phyloP scores from a whole-genome alignment of 1,284 basidiomycete species.

The Sporisorium exsertum region DNA sequence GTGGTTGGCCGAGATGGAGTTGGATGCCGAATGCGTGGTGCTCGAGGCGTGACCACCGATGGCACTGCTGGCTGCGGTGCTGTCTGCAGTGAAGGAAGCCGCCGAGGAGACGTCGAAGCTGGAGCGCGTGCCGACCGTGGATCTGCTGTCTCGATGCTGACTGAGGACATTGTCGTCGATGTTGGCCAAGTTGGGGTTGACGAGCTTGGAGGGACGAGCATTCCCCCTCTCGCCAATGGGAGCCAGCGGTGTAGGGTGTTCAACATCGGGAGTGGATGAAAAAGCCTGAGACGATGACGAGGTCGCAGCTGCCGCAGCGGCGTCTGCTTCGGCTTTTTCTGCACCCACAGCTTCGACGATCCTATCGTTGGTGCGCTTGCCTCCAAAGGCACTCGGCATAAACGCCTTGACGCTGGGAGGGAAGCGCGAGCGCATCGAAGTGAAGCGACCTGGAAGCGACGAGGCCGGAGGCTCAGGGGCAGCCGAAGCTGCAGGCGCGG shows the following conservation, averaged over 20 bases:
- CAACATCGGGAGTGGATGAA: slow-evolving; percentile 13
- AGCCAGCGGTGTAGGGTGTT: slow-evolving; percentile 25
- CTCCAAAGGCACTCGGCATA: slow-evolving; percentile 64
- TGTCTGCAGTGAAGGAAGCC: slow-evolving; percentile 57
- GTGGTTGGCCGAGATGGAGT: slow-evolving; percentile 45
- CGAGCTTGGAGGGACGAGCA: slow-evolving; percentile 31
- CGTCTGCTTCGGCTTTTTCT: slow-evolving; percentile 52
- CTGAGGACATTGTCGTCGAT: slow-evolving; percentile 21
- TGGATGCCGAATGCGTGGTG: slow-evolving; percentile 54
- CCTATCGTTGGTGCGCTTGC: slow-evolving; percentile 61
- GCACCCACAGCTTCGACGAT: slow-evolving; percentile 61
- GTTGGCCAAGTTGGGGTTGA: slow-evolving; percentile 18
- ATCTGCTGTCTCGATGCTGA: slow-evolving; percentile 58
- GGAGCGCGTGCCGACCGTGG: slow-evolving; percentile 59
- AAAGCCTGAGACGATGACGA: slow-evolving; percentile 2
- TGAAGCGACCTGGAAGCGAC: slow-evolving; percentile 53
- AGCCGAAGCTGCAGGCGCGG: slow-evolving; percentile 12
- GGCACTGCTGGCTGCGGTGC: slow-evolving; percentile 58
- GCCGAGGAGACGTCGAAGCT: slow-evolving; percentile 57
- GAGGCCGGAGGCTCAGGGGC: slow-evolving; percentile 48
- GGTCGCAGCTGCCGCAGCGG: slow-evolving; percentile 11
- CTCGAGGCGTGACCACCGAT: slow-evolving; percentile 43
- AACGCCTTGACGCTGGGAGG: slow-evolving; percentile 66
- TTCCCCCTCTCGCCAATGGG: slow-evolving; percentile 44
- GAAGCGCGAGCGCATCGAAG: slow-evolving; percentile 64